Evolutionary conservation across 441 rosid genomes (phyloP).

Genomic region (Mallotus repandus): DNA sequence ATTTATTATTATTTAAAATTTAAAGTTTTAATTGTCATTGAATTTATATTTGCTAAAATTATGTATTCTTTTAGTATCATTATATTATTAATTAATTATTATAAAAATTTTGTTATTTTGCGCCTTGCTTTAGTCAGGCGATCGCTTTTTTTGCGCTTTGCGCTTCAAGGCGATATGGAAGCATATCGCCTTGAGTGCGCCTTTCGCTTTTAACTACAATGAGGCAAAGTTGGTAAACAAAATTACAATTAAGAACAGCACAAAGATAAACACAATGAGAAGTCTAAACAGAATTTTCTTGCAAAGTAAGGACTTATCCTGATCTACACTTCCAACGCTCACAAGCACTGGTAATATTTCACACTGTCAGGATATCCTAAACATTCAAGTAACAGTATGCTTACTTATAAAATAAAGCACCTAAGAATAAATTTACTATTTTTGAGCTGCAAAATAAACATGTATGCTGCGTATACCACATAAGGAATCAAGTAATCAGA

Average conservation of each 20-base stretch:
- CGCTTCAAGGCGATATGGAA: too few species aligned
- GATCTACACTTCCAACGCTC: not conserved
- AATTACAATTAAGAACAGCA: not conserved
- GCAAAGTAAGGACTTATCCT: not conserved
- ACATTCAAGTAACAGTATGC: not conserved
- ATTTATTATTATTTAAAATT: too few species aligned
- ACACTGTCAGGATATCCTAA: not conserved
- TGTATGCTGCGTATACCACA: not conserved
- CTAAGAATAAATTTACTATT: not conserved
- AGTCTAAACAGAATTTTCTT: not conserved
- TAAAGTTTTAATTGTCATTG: too few species aligned
- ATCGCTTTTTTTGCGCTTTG: too few species aligned
- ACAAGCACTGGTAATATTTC: not conserved
- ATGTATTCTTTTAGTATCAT: too few species aligned
- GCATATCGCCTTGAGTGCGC: too few species aligned
- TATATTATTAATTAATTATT: too few species aligned
- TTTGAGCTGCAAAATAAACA: not conserved
- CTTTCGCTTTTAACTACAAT: too few species aligned
- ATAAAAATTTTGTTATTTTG: too few species aligned
- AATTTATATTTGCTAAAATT: too few species aligned
- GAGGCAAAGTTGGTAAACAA: not conserved
- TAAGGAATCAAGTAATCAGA: constrained; percentile 16
- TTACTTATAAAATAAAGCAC: not conserved
- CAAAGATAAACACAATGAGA: not conserved
- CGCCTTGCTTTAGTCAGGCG: too few species aligned